phyloP scores from a whole-genome alignment of 495 filamentous ascomycete genomes.

The Aspergillus nanangensis region DNA sequence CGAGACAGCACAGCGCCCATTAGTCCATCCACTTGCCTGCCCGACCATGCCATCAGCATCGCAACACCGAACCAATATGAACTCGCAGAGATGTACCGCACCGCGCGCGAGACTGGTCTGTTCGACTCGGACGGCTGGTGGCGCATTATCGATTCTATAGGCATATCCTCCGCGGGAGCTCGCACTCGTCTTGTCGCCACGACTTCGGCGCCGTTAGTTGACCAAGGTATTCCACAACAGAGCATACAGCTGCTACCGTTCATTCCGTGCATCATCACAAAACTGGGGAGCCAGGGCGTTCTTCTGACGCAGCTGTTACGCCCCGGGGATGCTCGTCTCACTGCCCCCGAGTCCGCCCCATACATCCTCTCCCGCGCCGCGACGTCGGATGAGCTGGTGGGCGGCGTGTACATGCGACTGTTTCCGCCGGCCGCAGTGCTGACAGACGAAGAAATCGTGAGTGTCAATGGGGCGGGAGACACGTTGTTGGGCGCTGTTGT shows the following conservation, averaged over 20 bases:
- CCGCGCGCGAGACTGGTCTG: constrained; percentile 56
- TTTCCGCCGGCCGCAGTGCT: constrained; percentile 68
- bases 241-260: constrained; percentile 82
- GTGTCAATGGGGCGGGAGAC: constrained; percentile 93
- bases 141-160: constrained; percentile 69
- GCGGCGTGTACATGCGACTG: constrained; percentile 80
- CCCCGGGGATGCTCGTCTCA: constrained; percentile 59
- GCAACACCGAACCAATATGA: constrained; percentile 81
- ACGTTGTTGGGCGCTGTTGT: constrained; percentile 82
- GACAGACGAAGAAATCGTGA: constrained; percentile 58
- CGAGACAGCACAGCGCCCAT: constrained; percentile 19
- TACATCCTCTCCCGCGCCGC: constrained; percentile 63
- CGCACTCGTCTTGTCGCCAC: constrained; percentile 59
- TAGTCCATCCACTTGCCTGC: constrained; percentile 45
- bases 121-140: constrained; percentile 72
- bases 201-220: constrained; percentile 59
- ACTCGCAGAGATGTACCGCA: constrained; percentile 66
- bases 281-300: constrained; percentile 75
- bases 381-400: constrained; percentile 50
- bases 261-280: constrained; percentile 78
- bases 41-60: constrained; percentile 60
- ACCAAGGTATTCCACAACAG: constrained; percentile 77
- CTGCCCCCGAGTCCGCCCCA: constrained; percentile 51
- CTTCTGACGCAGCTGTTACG: constrained; percentile 67
- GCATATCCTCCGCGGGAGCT: constrained; percentile 50